phyloP scores from a whole-genome alignment of 2,329 filamentous ascomycete genomes.

The Neopestalotiopsis sp. region DNA sequence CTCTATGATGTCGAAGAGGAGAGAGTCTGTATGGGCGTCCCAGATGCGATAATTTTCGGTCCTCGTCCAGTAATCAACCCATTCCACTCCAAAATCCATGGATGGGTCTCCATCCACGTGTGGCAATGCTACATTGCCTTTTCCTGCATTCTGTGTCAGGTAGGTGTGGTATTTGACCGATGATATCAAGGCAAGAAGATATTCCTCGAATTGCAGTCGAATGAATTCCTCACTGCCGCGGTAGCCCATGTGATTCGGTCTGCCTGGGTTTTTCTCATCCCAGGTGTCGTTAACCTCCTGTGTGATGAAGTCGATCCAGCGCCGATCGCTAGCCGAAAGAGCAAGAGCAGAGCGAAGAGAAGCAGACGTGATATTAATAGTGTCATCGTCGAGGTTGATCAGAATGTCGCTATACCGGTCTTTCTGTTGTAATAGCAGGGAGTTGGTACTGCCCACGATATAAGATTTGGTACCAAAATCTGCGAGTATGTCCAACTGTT shows the following conservation, averaged over 20 bases:
- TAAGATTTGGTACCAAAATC: slow-evolving; percentile 97
- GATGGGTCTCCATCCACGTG: slow-evolving; percentile 84
- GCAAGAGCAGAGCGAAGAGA: slow-evolving; percentile 77
- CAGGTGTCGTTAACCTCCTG: slow-evolving; percentile 95
- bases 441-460: slow-evolving; percentile 96
- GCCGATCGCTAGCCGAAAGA: slow-evolving; percentile 83
- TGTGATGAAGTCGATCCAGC: slow-evolving; percentile 96
- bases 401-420: slow-evolving; percentile 96
- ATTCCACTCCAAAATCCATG: slow-evolving; percentile 81
- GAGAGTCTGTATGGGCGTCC: slow-evolving; percentile 77
- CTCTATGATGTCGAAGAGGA: slow-evolving; percentile 93
- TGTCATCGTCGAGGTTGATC: slow-evolving; percentile 88
- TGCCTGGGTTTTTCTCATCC: slow-evolving; percentile 87
- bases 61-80: slow-evolving; percentile 83
- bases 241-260: slow-evolving; percentile 94
- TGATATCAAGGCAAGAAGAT: slow-evolving; percentile 86
- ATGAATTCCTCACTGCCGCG: slow-evolving; percentile 97
- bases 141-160: slow-evolving; percentile 54
- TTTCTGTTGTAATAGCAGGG: slow-evolving; percentile 88
- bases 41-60: slow-evolving; percentile 95
- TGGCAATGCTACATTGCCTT: slow-evolving; percentile 65
- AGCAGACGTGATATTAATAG: slow-evolving; percentile 81
- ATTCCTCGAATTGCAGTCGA: slow-evolving; percentile 94
- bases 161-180: slow-evolving; percentile 88
- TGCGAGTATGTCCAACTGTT: slow-evolving; percentile 92